Conservation (phyloP, 345 rosid genomes). For the Camelina neglecta region DNA sequence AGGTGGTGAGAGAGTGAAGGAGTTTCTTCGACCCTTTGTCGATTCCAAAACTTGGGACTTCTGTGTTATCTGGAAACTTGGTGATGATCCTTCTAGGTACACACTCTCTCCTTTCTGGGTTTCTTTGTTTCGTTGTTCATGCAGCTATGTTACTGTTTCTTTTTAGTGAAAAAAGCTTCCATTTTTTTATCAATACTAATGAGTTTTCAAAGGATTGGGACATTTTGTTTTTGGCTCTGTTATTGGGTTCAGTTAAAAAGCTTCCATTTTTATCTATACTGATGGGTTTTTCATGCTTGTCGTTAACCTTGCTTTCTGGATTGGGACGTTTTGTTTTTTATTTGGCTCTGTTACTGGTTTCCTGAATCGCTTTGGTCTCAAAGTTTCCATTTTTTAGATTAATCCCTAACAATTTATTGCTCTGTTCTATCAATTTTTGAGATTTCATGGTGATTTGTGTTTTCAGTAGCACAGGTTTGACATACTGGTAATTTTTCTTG, state of each 20-base stretch:
- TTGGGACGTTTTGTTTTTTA: not conserved
- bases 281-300: not conserved
- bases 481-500: not conserved
- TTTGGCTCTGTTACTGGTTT: constrained; percentile 12
- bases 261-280: not conserved
- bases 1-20: constrained; percentile 55
- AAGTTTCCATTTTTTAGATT: constrained; percentile 16
- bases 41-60: constrained; percentile 75
- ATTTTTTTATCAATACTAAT: not conserved
- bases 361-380: constrained; percentile 2
- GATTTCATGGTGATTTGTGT: not conserved
- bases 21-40: constrained; percentile 78
- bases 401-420: not conserved
- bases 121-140: constrained; percentile 3
- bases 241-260: constrained; percentile 1
- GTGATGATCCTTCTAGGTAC: constrained; percentile 81
- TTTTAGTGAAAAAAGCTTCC: constrained; percentile 7
- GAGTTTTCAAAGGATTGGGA: not conserved
- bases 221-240: not conserved
- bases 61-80: constrained; percentile 82
- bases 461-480: too few species aligned
- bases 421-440: constrained; percentile 8
- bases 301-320: not conserved
- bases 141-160: not conserved
- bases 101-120: not conserved